Conservation (phyloP, 805 yeast species). For the Yamadazyma sp. region DNA sequence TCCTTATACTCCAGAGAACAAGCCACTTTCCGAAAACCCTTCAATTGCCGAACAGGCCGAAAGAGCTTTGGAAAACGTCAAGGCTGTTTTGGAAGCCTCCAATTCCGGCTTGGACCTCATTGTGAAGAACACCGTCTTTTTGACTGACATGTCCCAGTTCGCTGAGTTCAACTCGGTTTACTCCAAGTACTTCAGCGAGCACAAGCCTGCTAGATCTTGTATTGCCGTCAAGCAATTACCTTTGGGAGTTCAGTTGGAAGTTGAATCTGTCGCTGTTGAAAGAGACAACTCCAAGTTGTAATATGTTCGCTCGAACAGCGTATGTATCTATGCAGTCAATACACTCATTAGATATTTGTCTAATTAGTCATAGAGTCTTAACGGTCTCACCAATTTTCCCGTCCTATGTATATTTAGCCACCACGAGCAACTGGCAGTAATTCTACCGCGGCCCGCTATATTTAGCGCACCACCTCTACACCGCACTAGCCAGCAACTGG, state of each 20-base stretch:
- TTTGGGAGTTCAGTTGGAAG: slow-evolving; percentile 80
- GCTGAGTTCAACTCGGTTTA: slow-evolving; percentile 85
- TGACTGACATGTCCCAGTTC: slow-evolving; percentile 85
- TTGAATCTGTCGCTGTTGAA: slow-evolving; percentile 90
- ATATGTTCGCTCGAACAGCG: background rate
- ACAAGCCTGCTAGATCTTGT: slow-evolving; percentile 96
- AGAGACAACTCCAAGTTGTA: slow-evolving; percentile 32
- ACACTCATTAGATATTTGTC: too few species aligned
- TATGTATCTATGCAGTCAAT: background rate
- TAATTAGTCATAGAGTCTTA: too few species aligned
- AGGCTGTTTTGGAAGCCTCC: slow-evolving; percentile 76
- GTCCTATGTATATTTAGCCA: too few species aligned
- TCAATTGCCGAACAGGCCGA: slow-evolving; percentile 75
- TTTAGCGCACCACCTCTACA: too few species aligned
- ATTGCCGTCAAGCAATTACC: slow-evolving; percentile 94
- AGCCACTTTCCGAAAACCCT: slow-evolving; percentile 66
- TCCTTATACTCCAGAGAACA: slow-evolving; percentile 81
- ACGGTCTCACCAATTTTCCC: too few species aligned
- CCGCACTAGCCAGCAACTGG: too few species aligned
- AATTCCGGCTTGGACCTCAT: slow-evolving; percentile 81
- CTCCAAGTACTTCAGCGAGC: slow-evolving; percentile 68
- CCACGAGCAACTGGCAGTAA: too few species aligned
- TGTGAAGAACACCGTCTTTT: slow-evolving; percentile 85
- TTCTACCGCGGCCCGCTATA: too few species aligned
- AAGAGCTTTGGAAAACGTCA: slow-evolving; percentile 66